These are phyloP conservation scores for Phytophthora cactorum DNA, from an alignment of 352 stramenopile species.

Conservation along the genomic window DNA sequence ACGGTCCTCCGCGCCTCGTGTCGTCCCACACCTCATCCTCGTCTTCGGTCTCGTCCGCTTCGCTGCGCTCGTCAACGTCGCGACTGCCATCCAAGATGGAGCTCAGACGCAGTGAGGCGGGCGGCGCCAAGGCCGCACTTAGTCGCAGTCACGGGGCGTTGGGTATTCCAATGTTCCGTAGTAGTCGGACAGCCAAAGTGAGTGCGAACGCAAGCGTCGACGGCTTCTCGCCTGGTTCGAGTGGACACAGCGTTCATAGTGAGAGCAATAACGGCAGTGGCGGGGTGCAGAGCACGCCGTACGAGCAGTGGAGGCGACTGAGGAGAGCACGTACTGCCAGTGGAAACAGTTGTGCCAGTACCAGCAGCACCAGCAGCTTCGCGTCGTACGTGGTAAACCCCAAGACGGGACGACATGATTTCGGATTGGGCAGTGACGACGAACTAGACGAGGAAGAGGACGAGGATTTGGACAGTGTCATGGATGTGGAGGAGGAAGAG, in stretches of 20 bases:
- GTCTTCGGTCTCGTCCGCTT: constrained; percentile 7
- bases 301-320: constrained; percentile 48
- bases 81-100: constrained; percentile 28
- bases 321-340: constrained; percentile 62
- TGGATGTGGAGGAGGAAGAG: constrained; percentile 27
- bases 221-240: constrained; percentile 26
- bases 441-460: constrained; percentile 27
- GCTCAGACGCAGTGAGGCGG: constrained; percentile 22
- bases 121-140: constrained; percentile 7
- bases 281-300: constrained; percentile 28
- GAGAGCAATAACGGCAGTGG: constrained; percentile 3
- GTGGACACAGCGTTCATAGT: constrained; percentile 10
- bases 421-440: constrained; percentile 48
- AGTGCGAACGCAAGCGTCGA: constrained; percentile 17
- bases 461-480: constrained; percentile 23
- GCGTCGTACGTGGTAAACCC: constrained; percentile 58
- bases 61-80: constrained; percentile 26
- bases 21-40: constrained; percentile 9
- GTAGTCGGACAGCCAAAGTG: constrained; percentile 40
- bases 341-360: constrained; percentile 72
- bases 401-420: constrained; percentile 45
- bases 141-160: constrained; percentile 25
- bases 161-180: constrained; percentile 58
- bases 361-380: constrained; percentile 58
- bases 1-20: constrained; percentile 27